A percentile compares a stretch with the other conserved stretches of the same genome.
phyloP scores from a whole-genome alignment of 2,329 filamentous ascomycete species.

The Fusarium napiforme region DNA sequence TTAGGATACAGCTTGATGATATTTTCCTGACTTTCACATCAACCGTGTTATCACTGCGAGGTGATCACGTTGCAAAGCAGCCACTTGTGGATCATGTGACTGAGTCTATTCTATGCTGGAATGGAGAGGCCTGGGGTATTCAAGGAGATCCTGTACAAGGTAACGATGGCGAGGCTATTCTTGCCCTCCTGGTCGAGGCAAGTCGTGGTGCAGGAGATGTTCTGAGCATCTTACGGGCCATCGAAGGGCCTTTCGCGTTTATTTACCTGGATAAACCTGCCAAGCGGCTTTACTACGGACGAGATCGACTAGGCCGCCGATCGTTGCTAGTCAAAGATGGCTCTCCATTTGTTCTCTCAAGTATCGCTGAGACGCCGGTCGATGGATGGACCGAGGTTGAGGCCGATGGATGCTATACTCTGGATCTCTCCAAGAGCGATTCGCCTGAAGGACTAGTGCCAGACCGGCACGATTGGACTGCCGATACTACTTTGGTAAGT shows the following conservation, averaged over 20 bases:
- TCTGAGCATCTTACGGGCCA: constrained; percentile 64
- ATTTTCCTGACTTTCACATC: constrained; percentile 75
- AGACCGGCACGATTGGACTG: constrained; percentile 47
- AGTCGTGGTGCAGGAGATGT: constrained; percentile 49
- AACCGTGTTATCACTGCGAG: constrained; percentile 91
- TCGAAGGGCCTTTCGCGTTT: constrained; percentile 90
- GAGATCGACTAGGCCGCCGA: constrained; percentile 87
- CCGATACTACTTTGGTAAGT: constrained; percentile 60
- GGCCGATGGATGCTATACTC: constrained; percentile 81
- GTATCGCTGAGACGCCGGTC: constrained; percentile 68
- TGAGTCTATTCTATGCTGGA: constrained; percentile 88
- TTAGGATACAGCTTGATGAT: constrained; percentile 46
- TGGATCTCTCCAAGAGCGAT: constrained; percentile 61
- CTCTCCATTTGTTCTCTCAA: constrained; percentile 72
- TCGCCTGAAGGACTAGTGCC: constrained; percentile 20
- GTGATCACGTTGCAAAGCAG: constrained; percentile 75
- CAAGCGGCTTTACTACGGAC: constrained; percentile 78
- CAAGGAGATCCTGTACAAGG: constrained; percentile 66
- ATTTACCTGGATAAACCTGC: constrained; percentile 77
- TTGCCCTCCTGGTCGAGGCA: constrained; percentile 66
- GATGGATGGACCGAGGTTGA: constrained; percentile 81
- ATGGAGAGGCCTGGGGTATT: constrained; percentile 93
- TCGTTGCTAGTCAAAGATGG: constrained; percentile 75
- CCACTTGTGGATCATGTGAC: constrained; percentile 71
- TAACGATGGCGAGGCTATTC: constrained; percentile 82